Evolutionary conservation across 108 stramenopile species (phyloP), one percentile per base, ranked within the genome.

Genomic region (Cyclotella cryptica): DNA sequence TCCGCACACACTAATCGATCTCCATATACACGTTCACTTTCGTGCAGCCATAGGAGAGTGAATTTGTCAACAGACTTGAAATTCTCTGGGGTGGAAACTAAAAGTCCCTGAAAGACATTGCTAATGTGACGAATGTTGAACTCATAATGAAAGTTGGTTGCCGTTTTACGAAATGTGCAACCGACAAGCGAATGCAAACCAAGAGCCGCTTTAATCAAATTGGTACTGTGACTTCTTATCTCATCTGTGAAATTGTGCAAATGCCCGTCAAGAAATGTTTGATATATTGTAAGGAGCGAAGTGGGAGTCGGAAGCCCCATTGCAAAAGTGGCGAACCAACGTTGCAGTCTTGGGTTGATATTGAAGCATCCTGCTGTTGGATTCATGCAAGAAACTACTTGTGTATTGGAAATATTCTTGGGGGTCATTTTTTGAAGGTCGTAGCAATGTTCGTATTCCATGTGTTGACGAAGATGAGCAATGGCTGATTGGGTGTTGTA

Each of bases 371-470:
- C 90, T n/a, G 87, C 87, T 9, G 86, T 84, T 26, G 90, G 90
- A 62, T 88, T 88, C 86, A 90, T 85, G 40, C 84, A 86, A n/a
- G 86, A 70, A 13, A 90, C 85, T 27, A 83, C 78, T 61, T 88
- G 87, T 14, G 80, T 83, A 45, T 85, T 83, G 46, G 47, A 63
- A 44, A 90, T 87, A 53, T 81, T 76, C 72, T 88, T 81, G 29
- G 77, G 71, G 10, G 73, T 60, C 71, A 88, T 75, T 63, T 88
- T 85, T 46, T 69, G 54, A 40, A 85, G 53, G 14, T 89, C 84
- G 63, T 89, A 93, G 70, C 87, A 88, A 77, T 90, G 90, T 18
- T 80, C 85, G 70, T 93, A 93, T 70, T 93, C 90, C 71, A 93
- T 87, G 64, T 88, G 87, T 76, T 93, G 92, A 18, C 92, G 84